Base-by-base conservation (phyloP, 257 asterid genomes). In the Linaria vulgaris region DNA sequence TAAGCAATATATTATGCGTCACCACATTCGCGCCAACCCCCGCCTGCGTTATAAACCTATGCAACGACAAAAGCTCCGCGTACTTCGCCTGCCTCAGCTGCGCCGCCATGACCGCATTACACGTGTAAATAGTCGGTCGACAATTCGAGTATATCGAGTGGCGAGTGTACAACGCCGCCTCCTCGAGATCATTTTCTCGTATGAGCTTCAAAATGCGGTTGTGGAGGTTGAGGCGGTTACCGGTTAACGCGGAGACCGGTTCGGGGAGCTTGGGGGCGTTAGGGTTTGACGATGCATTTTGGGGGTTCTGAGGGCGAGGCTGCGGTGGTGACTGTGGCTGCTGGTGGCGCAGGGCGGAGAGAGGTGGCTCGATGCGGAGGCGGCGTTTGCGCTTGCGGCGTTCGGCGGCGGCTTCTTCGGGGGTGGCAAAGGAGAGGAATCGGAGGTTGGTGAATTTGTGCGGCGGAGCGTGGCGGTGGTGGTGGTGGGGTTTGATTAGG, bases 371-470 rank as follows among this genome's bases (percentile, higher is more conserved):
- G 57, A 86, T 81, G 58, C 95, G 94, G 72, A 86, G 88, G 61
- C 88, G 92, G 70, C 95, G 95, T 59, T 83, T 88, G 52, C 92
- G 90, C 48, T 85, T 83, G 56, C 96, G 96, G 72, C 96, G 95
- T 12, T 88, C 95, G 22, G 96, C 92, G 54, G 98, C 95, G 59
- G 98, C 98, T 61, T 91, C 98, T 64, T 91, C 96, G 0, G 98
- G 95, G 0, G 95, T 88, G 70, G 98, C 95, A 72, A 88, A 91
- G 64, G 98, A 88, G 72, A 91, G 79, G 60, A 69, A 67, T 60
- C 96, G 98, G 59, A 79, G 17, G 45, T 78, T 75, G 53, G 80
- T 69, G 70, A 72, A 50, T 60, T 75, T 23, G 1, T 63, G 73
- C 8, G 87, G 72, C 31, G 77, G 77, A 79, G 71, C 70, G 63